These are phyloP conservation scores for Eucalyptus melliodora DNA, from an alignment of 345 rosid genomes.

Conservation along the genomic window DNA sequence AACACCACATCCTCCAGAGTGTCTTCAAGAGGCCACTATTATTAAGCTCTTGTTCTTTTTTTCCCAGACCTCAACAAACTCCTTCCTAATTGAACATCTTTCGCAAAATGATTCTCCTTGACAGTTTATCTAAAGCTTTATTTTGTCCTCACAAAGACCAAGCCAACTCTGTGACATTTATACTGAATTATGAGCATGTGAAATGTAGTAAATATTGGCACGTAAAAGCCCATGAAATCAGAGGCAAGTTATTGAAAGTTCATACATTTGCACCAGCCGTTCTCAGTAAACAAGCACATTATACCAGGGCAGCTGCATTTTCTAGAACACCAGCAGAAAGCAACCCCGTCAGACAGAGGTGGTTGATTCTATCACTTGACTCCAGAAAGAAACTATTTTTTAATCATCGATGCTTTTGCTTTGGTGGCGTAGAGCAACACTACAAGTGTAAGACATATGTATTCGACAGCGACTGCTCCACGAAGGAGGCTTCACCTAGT, in stretches of 20 bases:
- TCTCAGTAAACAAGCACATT: background rate
- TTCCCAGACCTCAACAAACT: background rate
- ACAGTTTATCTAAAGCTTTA: background rate
- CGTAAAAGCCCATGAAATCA: background rate
- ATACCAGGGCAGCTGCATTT: background rate
- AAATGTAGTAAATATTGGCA: background rate
- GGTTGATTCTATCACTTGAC: background rate
- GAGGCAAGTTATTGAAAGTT: background rate
- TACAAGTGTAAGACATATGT: background rate
- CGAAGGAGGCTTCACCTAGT: background rate
- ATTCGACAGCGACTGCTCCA: background rate
- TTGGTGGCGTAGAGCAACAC: background rate
- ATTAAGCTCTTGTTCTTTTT: background rate
- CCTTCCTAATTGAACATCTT: background rate
- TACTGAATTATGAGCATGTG: background rate
- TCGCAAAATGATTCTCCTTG: background rate
- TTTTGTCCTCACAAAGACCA: background rate
- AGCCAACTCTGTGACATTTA: background rate
- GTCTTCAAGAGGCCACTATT: background rate
- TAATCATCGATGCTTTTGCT: background rate
- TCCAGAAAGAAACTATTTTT: background rate
- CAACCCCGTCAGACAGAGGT: background rate
- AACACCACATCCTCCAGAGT: background rate
- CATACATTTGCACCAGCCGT: background rate
- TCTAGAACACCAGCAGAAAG: background rate